Conservation (phyloP, 306 rosid genomes). For the Boehmeria nivea region DNA sequence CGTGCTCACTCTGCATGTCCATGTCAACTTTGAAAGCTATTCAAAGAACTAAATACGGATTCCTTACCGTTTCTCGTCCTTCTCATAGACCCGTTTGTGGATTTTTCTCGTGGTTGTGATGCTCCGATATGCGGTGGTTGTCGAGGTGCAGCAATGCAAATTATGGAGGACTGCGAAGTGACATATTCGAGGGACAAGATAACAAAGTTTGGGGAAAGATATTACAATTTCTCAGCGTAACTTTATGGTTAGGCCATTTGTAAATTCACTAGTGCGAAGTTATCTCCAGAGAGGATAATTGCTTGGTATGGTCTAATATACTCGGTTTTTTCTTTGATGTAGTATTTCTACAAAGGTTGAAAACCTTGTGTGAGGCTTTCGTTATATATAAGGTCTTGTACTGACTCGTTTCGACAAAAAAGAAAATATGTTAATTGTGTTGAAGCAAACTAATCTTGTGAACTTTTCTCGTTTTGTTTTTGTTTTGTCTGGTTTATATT, state of each 20-base stretch:
- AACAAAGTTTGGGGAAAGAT: slow-evolving; percentile 34
- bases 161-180: slow-evolving; percentile 39
- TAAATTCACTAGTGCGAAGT: slow-evolving; percentile 29
- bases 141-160: slow-evolving; percentile 37
- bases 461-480: too few relatives aligned
- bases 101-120: slow-evolving; percentile 30
- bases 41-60: slow-evolving; percentile 3
- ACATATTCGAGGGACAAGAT: slow-evolving; percentile 37
- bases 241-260: slow-evolving; percentile 29
- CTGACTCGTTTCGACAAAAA: too few relatives aligned
- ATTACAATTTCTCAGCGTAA: slow-evolving; percentile 26
- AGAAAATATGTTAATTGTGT: too few relatives aligned
- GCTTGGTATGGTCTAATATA: slow-evolving; percentile 19
- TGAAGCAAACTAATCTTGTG: too few relatives aligned
- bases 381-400: background rate
- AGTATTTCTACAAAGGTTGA: too few relatives aligned
- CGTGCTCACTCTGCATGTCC: slow-evolving; percentile 1
- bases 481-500: too few relatives aligned
- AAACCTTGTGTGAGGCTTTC: slow-evolving; percentile 1
- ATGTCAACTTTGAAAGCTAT: slow-evolving; percentile 10
- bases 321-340: slow-evolving; percentile 23
- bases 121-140: slow-evolving; percentile 43
- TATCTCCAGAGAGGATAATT: slow-evolving; percentile 26
- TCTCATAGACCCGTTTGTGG: slow-evolving; percentile 24
- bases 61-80: background rate